Evolutionary conservation across 495 filamentous ascomycete genomes (phyloP), one percentile per base, ranked within the genome.

Genomic region (Immersiella caudata): DNA sequence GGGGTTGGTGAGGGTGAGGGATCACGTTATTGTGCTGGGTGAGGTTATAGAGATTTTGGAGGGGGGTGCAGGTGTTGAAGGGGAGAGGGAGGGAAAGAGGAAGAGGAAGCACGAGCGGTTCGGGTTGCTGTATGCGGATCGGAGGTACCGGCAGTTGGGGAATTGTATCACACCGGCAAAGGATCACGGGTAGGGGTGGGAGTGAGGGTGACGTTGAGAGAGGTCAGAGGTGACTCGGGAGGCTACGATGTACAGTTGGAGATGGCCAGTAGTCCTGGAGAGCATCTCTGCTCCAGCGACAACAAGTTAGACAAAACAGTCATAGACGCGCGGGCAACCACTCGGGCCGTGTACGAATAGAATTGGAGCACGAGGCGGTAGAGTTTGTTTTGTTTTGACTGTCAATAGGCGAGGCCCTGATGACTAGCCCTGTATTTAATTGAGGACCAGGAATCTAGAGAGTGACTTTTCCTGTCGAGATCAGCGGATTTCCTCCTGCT

Each of bases 1-100:
- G 68, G 83, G 76, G 46, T 52, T 82, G 40, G 66, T 88, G 9
- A 62, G 54, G 27, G 82, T 88, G 7, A 74, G 78, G 6, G 84
- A 88, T 66, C 85, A 88, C 73, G 79, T 82, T 24, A 81, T 89
- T 62, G 80, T 86, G 29, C 69, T 88, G 33, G 86, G 84, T n/a
- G 79, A 83, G 66, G 85, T 87, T 25, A 3, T 73, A 40, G 78
- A 80, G 49, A 77, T 84, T 49, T 36, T 80, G 11, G 74, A 78
- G 26, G 77, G 74, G 16, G 65, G 64, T 50, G 56, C 29, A 20
- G 52, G 14, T 3, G 56, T 29, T 20, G 26, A 59, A 61, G 29
- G 29, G 8, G 29, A 33, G 29, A 33, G 29, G 29, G 51, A 3
- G 11, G 33, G 24, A 4, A 51, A 62, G 27, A 63, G 36, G 20